Percentiles rank a stretch among this genome's conserved stretches.
These are phyloP conservation scores for Hansenula anomala DNA, from an alignment of 1,139 yeast genomes.

Conservation along the genomic window DNA sequence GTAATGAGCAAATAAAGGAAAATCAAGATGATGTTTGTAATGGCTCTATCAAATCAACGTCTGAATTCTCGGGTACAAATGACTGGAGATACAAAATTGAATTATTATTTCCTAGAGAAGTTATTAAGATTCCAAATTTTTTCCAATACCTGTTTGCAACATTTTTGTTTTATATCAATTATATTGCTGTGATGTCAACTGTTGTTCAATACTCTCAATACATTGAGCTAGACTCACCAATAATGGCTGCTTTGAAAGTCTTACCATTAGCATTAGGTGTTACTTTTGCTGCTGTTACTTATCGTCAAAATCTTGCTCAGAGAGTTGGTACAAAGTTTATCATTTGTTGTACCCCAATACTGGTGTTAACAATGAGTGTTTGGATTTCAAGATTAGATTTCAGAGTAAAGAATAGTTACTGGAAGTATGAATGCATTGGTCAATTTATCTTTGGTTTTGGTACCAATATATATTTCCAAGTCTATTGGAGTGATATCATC, in stretches of 20 bases:
- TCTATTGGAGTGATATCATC: constrained; percentile 6
- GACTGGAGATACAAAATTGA: constrained; percentile 16
- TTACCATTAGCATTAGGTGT: constrained; percentile 18
- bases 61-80: background rate
- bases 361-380: constrained; percentile 12
- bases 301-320: constrained; percentile 10
- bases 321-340: constrained; percentile 17
- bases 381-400: constrained; percentile 23
- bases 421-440: constrained; percentile 25
- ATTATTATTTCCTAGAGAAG: constrained; percentile 17
- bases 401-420: constrained; percentile 16
- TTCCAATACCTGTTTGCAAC: constrained; percentile 10
- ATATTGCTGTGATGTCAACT: constrained; percentile 9
- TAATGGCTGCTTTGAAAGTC: constrained; percentile 24
- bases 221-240: constrained; percentile 18
- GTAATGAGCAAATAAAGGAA: background rate
- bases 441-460: constrained; percentile 19
- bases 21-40: background rate
- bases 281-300: constrained; percentile 3
- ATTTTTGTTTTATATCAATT: constrained; percentile 10
- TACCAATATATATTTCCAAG: constrained; percentile 9
- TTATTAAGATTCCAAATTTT: constrained; percentile 18
- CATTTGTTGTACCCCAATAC: constrained; percentile 13
- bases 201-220: constrained; percentile 15
- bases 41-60: background rate